A percentile compares a stretch with the other conserved stretches of the same genome.
These are phyloP conservation scores for Begonia peltatifolia DNA, from an alignment of 306 rosid species.

Conservation along the genomic window DNA sequence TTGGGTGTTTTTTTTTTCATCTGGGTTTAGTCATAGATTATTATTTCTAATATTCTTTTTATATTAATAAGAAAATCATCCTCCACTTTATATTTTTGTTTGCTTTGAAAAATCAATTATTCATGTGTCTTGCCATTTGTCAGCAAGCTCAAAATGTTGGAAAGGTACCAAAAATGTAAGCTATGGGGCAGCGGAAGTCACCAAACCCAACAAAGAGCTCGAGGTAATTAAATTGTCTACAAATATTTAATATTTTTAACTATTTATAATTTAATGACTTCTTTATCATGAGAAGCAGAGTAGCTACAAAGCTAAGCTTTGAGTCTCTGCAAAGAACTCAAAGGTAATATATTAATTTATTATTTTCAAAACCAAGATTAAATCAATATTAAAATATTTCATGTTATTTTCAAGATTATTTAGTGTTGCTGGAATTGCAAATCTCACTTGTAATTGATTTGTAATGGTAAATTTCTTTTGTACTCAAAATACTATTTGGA, in stretches of 20 bases:
- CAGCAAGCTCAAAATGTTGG: slow-evolving; percentile 38
- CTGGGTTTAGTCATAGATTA: too few species aligned
- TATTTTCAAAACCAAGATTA: too few species aligned
- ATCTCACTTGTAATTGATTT: too few species aligned
- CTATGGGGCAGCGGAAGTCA: slow-evolving; percentile 78
- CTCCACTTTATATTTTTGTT: background rate
- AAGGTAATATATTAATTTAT: slow-evolving; percentile 29
- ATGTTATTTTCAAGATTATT: too few species aligned
- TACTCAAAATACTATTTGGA: too few species aligned
- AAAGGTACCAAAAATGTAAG: slow-evolving; percentile 89
- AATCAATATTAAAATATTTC: too few species aligned
- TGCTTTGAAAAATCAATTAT: background rate
- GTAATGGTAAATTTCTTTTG: too few species aligned
- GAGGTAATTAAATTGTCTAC: slow-evolving; percentile 34
- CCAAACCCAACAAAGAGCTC: slow-evolving; percentile 71
- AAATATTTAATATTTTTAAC: background rate
- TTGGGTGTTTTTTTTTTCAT: too few species aligned
- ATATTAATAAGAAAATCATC: too few species aligned
- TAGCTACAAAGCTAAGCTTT: slow-evolving; percentile 63
- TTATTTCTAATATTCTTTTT: background rate
- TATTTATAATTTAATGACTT: background rate
- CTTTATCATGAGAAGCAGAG: slow-evolving; percentile 23
- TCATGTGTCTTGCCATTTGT: too few species aligned
- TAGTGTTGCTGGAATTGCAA: too few species aligned
- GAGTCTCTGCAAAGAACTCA: slow-evolving; percentile 91